Conservation (phyloP, 202 grass and related monocot genomes). For the Dendrocalamus latiflorus region DNA sequence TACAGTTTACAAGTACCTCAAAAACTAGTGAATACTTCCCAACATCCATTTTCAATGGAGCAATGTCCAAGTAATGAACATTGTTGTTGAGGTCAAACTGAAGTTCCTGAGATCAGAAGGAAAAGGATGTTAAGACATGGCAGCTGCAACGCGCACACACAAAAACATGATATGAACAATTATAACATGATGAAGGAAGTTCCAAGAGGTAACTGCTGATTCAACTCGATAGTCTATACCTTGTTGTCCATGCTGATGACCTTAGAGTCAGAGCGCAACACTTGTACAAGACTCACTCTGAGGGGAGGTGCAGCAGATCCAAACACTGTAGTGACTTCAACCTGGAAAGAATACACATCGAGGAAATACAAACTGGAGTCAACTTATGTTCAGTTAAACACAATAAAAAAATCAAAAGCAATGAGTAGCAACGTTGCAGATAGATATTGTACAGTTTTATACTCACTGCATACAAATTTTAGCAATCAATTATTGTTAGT, state of each 20-base stretch:
- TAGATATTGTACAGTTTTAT: background rate
- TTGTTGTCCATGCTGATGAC: conserved; percentile 48
- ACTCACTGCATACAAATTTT: background rate
- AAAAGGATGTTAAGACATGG: background rate
- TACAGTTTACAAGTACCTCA: conserved; percentile 57
- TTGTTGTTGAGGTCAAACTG: conserved; percentile 66
- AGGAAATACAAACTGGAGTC: background rate
- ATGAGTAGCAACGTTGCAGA: background rate
- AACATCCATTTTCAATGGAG: conserved; percentile 81
- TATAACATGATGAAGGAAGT: background rate
- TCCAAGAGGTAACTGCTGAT: background rate
- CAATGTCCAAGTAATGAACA: conserved; percentile 83
- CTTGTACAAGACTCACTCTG: conserved; percentile 70
- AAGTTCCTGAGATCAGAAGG: conserved; percentile 62
- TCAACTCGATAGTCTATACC: conserved; percentile 55
- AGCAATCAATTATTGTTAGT: background rate
- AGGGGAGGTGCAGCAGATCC: conserved; percentile 71
- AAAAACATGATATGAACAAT: background rate
- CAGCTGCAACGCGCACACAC: background rate
- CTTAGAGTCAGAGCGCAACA: conserved; percentile 62
- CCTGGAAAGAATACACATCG: conserved; percentile 41
- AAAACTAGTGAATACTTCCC: conserved; percentile 84
- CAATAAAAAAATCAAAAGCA: background rate
- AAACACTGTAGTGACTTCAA: conserved; percentile 93
- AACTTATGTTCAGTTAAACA: background rate